Conservation (phyloP, 257 asterid genomes). For the Lycium ferocissimum region DNA sequence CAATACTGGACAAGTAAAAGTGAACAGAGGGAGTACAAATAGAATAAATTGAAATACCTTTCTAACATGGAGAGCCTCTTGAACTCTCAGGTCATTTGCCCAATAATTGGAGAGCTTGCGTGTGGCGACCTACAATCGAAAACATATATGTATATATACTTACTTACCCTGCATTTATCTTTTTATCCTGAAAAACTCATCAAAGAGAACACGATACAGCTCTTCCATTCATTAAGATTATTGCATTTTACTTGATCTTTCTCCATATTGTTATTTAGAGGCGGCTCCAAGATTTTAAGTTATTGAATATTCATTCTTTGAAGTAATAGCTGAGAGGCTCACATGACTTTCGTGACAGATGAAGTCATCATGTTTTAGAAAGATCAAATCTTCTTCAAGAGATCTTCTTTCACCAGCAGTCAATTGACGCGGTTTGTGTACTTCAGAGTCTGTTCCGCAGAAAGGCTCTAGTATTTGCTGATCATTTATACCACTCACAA, state of each 20-base stretch:
- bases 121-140: neutral
- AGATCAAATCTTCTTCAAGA: neutral
- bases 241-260: too few relatives aligned
- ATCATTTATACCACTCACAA: neutral
- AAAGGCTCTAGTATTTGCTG: conserved; percentile 9
- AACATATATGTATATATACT: neutral
- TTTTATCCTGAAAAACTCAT: too few relatives aligned
- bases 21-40: neutral
- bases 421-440: neutral
- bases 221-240: neutral
- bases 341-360: conserved; percentile 21
- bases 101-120: conserved; percentile 23
- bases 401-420: neutral
- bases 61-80: conserved; percentile 42
- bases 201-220: too few relatives aligned
- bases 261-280: neutral
- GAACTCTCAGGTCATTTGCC: conserved; percentile 40
- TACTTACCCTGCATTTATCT: too few relatives aligned
- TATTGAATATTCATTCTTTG: neutral
- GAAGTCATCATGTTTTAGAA: neutral
- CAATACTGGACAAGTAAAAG: too few relatives aligned
- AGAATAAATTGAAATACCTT: conserved; percentile 26
- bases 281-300: neutral
- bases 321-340: neutral
- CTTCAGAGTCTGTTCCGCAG: conserved; percentile 12